phyloP scores from a whole-genome alignment of 345 rosid genomes.

The Lumnitzera littorea region DNA sequence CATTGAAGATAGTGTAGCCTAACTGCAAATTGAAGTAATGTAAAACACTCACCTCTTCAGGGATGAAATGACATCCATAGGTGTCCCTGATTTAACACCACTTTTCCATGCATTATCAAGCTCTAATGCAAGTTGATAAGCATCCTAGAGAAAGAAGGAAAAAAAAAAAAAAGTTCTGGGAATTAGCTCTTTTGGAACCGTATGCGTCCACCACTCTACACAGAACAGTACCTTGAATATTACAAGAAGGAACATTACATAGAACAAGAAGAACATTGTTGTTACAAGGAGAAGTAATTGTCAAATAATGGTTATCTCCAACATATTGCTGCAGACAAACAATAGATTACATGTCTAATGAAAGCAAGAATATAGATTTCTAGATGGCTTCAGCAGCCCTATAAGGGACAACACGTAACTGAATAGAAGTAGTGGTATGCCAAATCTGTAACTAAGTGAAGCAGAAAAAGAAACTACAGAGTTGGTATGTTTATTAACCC shows the following conservation, averaged over 20 bases:
- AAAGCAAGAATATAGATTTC: neutral
- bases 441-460: no score
- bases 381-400: no score
- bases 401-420: neutral
- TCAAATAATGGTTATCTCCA: no score
- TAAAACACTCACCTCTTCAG: conserved; percentile 45
- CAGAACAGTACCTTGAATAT: no score
- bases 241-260: no score
- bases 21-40: no score
- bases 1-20: no score
- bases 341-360: neutral
- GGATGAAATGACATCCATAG: conserved; percentile 61
- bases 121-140: conserved; percentile 78
- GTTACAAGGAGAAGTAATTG: no score
- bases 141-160: conserved; percentile 45
- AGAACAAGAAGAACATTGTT: no score
- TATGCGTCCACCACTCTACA: no score
- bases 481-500: no score
- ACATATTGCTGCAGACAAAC: neutral
- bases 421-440: neutral
- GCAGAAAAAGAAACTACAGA: no score
- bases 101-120: conserved; percentile 68
- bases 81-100: conserved; percentile 41
- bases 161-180: neutral
- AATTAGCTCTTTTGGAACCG: neutral